Conservation (phyloP, 1,284 basidiomycete genomes). For the Earliella scabrosa region DNA sequence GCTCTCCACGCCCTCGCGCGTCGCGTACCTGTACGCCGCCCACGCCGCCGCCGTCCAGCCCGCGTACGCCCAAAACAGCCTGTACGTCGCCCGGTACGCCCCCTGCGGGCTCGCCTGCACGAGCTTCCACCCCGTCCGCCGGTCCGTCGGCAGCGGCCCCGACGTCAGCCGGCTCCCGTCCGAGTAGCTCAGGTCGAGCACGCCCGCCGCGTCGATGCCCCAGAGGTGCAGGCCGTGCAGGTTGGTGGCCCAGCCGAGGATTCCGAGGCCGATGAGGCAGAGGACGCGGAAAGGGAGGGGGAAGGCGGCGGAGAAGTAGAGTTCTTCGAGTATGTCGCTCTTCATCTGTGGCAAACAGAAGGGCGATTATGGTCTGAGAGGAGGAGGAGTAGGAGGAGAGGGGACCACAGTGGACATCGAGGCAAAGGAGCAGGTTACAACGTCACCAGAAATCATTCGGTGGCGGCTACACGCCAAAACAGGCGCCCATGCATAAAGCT, state of each 20-base stretch:
- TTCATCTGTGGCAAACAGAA: slow-evolving; percentile 14
- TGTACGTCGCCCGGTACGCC: slow-evolving; percentile 70
- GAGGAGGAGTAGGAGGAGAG: neutral
- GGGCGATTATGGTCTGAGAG: slow-evolving; percentile 8
- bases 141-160: slow-evolving; percentile 39
- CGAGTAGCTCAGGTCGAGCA: slow-evolving; percentile 61
- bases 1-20: slow-evolving; percentile 55
- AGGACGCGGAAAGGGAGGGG: slow-evolving; percentile 43
- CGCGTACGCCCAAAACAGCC: slow-evolving; percentile 63
- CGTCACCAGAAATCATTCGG: neutral
- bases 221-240: slow-evolving; percentile 78
- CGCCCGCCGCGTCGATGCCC: slow-evolving; percentile 75
- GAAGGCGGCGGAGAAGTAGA: slow-evolving; percentile 38
- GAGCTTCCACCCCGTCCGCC: slow-evolving; percentile 34
- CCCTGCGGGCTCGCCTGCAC: slow-evolving; percentile 39
- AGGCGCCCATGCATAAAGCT: neutral
- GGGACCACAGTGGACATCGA: slow-evolving; percentile 6
- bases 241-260: slow-evolving; percentile 67
- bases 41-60: slow-evolving; percentile 66
- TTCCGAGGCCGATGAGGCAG: slow-evolving; percentile 45
- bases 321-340: slow-evolving; percentile 24
- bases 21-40: slow-evolving; percentile 65
- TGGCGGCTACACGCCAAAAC: slow-evolving; percentile 1
- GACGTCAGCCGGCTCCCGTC: slow-evolving; percentile 34
- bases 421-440: neutral